Percentiles rank a stretch among this genome's conserved stretches.
phyloP scores from a whole-genome alignment of 768 basidiomycete genomes.

The Crepidotus variabilis region DNA sequence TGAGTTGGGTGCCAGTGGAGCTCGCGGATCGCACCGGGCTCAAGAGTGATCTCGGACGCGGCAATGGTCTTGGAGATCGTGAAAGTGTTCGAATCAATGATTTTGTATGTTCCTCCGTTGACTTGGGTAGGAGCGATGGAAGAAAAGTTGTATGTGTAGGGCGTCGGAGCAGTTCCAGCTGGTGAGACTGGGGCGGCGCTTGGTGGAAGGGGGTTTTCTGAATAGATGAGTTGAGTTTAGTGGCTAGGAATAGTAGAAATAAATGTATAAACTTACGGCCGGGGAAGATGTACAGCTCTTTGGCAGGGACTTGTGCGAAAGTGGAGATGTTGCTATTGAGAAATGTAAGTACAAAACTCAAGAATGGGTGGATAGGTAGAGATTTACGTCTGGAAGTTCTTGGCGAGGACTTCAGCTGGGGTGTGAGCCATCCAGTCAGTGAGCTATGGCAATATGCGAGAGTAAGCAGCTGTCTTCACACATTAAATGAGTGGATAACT shows the following conservation, averaged over 20 bases:
- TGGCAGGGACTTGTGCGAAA: conserved; percentile 51
- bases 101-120: conserved; percentile 56
- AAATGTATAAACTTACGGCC: conserved; percentile 16
- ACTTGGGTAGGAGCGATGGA: conserved; percentile 38
- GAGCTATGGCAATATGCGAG: conserved; percentile 12
- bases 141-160: conserved; percentile 54
- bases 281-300: conserved; percentile 53
- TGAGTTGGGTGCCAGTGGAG: conserved; percentile 61
- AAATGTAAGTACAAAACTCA: conserved; percentile 19
- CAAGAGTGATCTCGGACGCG: conserved; percentile 53
- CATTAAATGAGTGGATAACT: no score
- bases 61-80: conserved; percentile 49
- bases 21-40: conserved; percentile 48
- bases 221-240: background rate
- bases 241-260: background rate
- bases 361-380: no score
- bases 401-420: conserved; percentile 50
- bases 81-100: conserved; percentile 56
- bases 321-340: conserved; percentile 28
- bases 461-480: no score
- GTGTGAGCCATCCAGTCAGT: conserved; percentile 69
- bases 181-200: conserved; percentile 40
- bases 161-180: conserved; percentile 41
- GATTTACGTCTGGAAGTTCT: conserved; percentile 42
- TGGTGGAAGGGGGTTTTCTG: conserved; percentile 38